Evolutionary conservation across 805 yeast species (phyloP), one percentile per base, ranked within the genome.

Genomic region (Saccharomycopsis guyanensis): DNA sequence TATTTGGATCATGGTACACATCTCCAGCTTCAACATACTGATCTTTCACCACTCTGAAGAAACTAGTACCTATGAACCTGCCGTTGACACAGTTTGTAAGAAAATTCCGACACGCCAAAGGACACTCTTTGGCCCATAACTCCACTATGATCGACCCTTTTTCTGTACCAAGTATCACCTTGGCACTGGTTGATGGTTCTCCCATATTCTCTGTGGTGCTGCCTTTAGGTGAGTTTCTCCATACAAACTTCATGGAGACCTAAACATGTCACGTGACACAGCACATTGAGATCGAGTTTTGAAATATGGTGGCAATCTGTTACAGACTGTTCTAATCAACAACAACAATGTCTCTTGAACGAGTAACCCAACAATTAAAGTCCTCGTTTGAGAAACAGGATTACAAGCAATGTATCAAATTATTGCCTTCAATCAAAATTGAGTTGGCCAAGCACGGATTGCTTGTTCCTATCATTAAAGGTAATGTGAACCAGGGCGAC

Each of bases 361-460:
- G 75, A 52, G 69, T 86, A 45, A 82, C 95, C 1, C 74, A 76
- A 40, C 80, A 84, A 55, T 70, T 89, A 50, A 78, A 86, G 39
- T 64, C 68, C 37, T 71, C 81, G 20, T 91, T 80, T 57, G 80
- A 78, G 29, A 57, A 71, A 12, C 77, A 75, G 35, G 73, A 86
- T 39, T 86, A 80, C 62, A 69, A 60, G 0, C 68, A 73, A 31
- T 86, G 95, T 51, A 73, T 74, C 41, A 61, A 67, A 45, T 57
- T 86, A 23, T 70, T 89, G 35, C 80, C 86, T 1, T 75, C 82
- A 18, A 75, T 91, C 60, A 87, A 88, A 57, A 65, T 88, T 36
- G 88, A 83, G 59, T 70, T 89, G 54, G 80, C 94, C 55, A 80
- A 85, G 59, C 80, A 80, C 54, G 78, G 82, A 51, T 67, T 91